Evolutionary conservation across 805 yeast genomes (phyloP).

Genomic region (Saccharomycopsis sp.): DNA sequence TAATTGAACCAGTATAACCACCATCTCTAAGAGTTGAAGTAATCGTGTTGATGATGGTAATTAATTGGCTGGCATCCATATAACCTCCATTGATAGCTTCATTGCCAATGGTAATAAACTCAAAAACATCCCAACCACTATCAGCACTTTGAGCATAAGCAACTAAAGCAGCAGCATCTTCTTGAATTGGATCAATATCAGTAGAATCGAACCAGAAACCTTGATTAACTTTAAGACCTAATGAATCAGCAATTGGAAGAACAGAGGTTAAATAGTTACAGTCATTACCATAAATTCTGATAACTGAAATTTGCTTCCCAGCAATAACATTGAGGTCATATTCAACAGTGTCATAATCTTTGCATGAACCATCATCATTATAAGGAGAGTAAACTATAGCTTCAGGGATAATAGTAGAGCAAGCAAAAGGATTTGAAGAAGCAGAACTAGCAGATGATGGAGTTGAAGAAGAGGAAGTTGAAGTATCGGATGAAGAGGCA

Average conservation of each 20-base stretch:
- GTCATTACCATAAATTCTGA: slow-evolving; percentile 83
- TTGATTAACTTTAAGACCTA: slow-evolving; percentile 71
- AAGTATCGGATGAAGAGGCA: slow-evolving; percentile 22
- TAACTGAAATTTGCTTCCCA: slow-evolving; percentile 48
- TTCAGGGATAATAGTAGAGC: slow-evolving; percentile 34
- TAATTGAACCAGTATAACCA: slow-evolving; percentile 67
- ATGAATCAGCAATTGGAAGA: slow-evolving; percentile 42
- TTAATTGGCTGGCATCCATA: slow-evolving; percentile 50
- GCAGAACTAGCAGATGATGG: background rate
- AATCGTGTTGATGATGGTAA: slow-evolving; percentile 54
- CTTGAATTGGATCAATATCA: slow-evolving; percentile 66
- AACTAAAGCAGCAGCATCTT: slow-evolving; percentile 43
- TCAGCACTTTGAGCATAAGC: slow-evolving; percentile 32
- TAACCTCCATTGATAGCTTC: slow-evolving; percentile 69
- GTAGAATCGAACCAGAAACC: slow-evolving; percentile 68
- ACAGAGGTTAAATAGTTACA: slow-evolving; percentile 61
- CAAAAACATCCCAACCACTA: slow-evolving; percentile 64
- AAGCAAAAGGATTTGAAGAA: slow-evolving; percentile 11
- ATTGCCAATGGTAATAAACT: slow-evolving; percentile 74
- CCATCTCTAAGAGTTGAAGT: slow-evolving; percentile 46
- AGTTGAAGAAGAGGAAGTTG: background rate
- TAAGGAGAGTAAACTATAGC: slow-evolving; percentile 76
- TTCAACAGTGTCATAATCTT: slow-evolving; percentile 40
- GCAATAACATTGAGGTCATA: slow-evolving; percentile 50
- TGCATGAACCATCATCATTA: slow-evolving; percentile 57